Conservation (phyloP, 768 basidiomycete species). For the Phylloporus sp. region DNA sequence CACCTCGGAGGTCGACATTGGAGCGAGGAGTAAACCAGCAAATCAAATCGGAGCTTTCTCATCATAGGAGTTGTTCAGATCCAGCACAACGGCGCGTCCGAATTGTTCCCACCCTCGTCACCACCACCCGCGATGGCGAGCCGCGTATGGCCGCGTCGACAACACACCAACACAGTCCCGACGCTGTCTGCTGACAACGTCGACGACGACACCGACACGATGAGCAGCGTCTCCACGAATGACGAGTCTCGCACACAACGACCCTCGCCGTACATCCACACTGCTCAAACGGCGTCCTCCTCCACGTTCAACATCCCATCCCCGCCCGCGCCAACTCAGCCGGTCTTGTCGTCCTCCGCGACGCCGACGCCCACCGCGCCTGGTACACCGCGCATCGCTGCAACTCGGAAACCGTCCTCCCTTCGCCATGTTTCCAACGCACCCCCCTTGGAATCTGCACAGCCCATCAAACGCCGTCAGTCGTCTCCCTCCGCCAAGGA, state of each 20-base stretch:
- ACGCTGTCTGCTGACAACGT: conserved; percentile 10
- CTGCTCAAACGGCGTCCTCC: conserved; percentile 32
- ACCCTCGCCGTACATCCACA: conserved; percentile 37
- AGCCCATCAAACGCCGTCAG: conserved; percentile 22
- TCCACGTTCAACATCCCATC: conserved; percentile 31
- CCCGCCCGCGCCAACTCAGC: neutral
- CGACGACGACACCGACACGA: conserved; percentile 23
- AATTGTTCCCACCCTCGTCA: conserved; percentile 17
- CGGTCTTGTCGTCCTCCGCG: conserved; percentile 8
- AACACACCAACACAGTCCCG: conserved; percentile 8
- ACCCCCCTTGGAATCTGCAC: conserved; percentile 21
- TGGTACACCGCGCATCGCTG: conserved; percentile 23
- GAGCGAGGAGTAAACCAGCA: too few species aligned
- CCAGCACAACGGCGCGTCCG: too few species aligned
- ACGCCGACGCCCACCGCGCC: conserved; percentile 17
- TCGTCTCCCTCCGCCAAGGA: conserved; percentile 31
- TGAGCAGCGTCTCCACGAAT: conserved; percentile 16
- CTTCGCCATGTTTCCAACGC: conserved; percentile 30
- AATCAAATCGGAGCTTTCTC: too few species aligned
- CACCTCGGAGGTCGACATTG: too few species aligned
- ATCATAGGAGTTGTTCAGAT: too few species aligned
- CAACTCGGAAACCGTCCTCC: conserved; percentile 30
- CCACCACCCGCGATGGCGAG: conserved; percentile 17
- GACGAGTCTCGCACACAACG: conserved; percentile 17
- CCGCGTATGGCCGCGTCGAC: conserved; percentile 21